phyloP scores from a whole-genome alignment of 805 yeast species.

The Saccharomycopsis babjevae region DNA sequence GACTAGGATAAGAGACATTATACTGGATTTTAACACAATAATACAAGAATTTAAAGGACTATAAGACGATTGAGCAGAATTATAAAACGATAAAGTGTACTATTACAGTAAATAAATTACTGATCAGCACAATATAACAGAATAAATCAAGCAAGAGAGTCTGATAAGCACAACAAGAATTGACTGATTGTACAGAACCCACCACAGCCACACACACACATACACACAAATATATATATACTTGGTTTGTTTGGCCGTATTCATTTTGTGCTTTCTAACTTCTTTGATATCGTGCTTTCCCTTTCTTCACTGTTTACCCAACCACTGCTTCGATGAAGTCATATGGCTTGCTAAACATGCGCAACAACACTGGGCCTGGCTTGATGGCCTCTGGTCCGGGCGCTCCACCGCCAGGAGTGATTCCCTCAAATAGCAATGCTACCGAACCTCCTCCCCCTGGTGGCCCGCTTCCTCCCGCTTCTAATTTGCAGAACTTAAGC shows the following conservation, averaged over 20 bases:
- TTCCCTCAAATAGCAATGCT: background rate
- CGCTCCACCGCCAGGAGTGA: background rate
- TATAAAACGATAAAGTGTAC: no score
- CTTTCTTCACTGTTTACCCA: background rate
- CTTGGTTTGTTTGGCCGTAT: background rate
- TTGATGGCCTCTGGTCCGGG: background rate
- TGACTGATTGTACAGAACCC: no score
- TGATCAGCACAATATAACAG: no score
- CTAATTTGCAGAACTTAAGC: background rate
- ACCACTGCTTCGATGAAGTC: background rate
- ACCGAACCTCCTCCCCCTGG: background rate
- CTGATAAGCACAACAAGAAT: no score
- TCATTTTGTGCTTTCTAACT: background rate
- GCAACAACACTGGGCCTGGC: background rate
- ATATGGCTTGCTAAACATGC: background rate
- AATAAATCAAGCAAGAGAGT: no score
- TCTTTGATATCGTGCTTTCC: background rate
- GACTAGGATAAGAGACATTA: no score
- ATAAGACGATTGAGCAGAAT: no score
- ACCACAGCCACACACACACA: no score
- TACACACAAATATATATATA: background rate
- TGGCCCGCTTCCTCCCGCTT: background rate
- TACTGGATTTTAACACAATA: no score
- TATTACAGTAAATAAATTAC: no score
- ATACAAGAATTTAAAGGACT: no score